Evolutionary conservation across 495 filamentous ascomycete genomes (phyloP).

Genomic region (Rostrohypoxylon terebratum): DNA sequence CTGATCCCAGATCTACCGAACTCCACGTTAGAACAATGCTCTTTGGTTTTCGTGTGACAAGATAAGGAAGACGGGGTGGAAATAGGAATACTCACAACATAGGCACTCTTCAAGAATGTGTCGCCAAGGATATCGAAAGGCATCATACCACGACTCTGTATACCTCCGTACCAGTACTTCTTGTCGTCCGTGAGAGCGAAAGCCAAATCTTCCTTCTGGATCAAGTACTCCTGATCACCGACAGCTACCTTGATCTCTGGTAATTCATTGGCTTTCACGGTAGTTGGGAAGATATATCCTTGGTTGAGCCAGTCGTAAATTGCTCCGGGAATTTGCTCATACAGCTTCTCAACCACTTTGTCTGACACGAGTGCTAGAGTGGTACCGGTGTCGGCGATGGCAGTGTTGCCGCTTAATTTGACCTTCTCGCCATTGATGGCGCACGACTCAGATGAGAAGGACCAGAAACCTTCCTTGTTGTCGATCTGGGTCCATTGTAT

Average conservation of each 20-base stretch:
- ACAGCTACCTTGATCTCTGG: slow-evolving; percentile 76
- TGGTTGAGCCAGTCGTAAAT: slow-evolving; percentile 72
- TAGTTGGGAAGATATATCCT: slow-evolving; percentile 74
- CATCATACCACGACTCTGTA: slow-evolving; percentile 76
- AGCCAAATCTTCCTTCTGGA: slow-evolving; percentile 78
- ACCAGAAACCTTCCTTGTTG: slow-evolving; percentile 79
- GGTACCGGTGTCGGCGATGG: slow-evolving; percentile 84
- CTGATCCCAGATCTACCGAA: slow-evolving; percentile 75
- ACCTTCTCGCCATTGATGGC: slow-evolving; percentile 71
- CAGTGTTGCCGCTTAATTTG: slow-evolving; percentile 71
- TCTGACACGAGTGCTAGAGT: slow-evolving; percentile 79
- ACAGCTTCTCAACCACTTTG: slow-evolving; percentile 72
- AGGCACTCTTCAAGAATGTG: slow-evolving; percentile 79
- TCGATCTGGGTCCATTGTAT: slow-evolving; percentile 75
- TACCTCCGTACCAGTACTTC: slow-evolving; percentile 74
- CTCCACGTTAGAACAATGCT: background rate
- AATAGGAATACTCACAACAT: slow-evolving; percentile 66
- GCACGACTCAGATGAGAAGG: slow-evolving; percentile 70
- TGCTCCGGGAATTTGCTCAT: slow-evolving; percentile 75
- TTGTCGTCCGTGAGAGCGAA: slow-evolving; percentile 72
- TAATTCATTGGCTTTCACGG: slow-evolving; percentile 66
- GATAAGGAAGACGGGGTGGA: background rate
- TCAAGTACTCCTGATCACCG: slow-evolving; percentile 70
- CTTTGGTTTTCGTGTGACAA: background rate
- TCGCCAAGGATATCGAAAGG: slow-evolving; percentile 80